Conservation (phyloP, 1,284 basidiomycete genomes). For the Irpex sp. region DNA sequence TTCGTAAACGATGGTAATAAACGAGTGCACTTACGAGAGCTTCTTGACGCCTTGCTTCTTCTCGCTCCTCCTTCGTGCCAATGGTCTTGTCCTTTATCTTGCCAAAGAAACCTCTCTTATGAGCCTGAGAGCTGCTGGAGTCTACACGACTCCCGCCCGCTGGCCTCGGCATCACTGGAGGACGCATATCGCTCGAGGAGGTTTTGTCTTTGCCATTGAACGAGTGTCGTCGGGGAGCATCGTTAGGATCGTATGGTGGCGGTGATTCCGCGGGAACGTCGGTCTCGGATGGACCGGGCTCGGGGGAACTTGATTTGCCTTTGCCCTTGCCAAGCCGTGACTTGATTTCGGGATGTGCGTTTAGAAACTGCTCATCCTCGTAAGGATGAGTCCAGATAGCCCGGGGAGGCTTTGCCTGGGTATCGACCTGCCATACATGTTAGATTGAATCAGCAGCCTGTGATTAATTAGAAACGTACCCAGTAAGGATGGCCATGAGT, state of each 20-base stretch:
- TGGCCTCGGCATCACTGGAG: slow-evolving; percentile 1
- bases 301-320: slow-evolving; percentile 1
- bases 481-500: slow-evolving; percentile 42
- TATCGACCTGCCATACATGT: slow-evolving; percentile 50
- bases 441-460: slow-evolving; percentile 1
- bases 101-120: slow-evolving; percentile 48
- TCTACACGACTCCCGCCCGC: slow-evolving; percentile 11
- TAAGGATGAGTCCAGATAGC: slow-evolving; percentile 71
- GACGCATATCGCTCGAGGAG: neutral
- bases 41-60: slow-evolving; percentile 39
- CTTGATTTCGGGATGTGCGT: slow-evolving; percentile 48
- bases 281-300: neutral
- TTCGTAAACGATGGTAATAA: neutral
- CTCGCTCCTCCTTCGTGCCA: slow-evolving; percentile 61
- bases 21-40: slow-evolving; percentile 29
- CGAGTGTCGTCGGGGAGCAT: slow-evolving; percentile 30
- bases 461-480: slow-evolving; percentile 24
- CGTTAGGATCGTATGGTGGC: slow-evolving; percentile 24
- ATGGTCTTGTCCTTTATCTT: slow-evolving; percentile 61
- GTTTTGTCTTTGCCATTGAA: slow-evolving; percentile 18
- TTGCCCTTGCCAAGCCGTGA: slow-evolving; percentile 29
- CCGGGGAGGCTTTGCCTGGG: slow-evolving; percentile 56
- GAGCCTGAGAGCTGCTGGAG: slow-evolving; percentile 22
- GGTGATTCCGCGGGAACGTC: slow-evolving; percentile 14
- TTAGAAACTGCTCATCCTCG: slow-evolving; percentile 60